phyloP scores from a whole-genome alignment of 1,284 basidiomycete species.

The Apiotrichum gamsii region DNA sequence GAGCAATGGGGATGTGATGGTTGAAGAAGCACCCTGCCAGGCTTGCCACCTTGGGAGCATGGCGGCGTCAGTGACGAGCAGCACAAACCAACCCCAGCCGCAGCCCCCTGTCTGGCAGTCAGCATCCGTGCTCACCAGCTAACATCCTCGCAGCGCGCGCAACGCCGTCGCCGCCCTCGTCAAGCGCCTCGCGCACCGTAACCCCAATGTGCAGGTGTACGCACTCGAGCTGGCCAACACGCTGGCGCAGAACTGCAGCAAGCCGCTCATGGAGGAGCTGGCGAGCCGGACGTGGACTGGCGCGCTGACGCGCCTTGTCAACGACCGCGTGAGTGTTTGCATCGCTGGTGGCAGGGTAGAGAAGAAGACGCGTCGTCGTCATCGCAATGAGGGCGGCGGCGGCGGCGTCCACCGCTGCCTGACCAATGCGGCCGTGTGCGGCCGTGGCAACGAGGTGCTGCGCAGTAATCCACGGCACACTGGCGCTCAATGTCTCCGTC shows the following conservation, averaged over 20 bases:
- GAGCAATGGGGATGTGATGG: neutral
- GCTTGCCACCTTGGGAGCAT: neutral
- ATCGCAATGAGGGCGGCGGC: too few species aligned
- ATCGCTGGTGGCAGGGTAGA: too few species aligned
- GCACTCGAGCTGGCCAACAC: conserved; percentile 78
- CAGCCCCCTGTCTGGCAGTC: neutral
- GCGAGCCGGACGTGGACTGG: conserved; percentile 85
- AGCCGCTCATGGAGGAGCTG: conserved; percentile 77
- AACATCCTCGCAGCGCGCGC: conserved; percentile 59
- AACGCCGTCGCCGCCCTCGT: conserved; percentile 77
- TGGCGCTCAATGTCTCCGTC: too few species aligned
- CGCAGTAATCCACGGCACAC: too few species aligned
- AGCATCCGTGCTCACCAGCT: neutral
- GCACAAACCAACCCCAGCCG: neutral
- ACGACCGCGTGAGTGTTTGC: conserved; percentile 76
- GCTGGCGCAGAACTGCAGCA: conserved; percentile 83
- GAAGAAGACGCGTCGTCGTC: too few species aligned
- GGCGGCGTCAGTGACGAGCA: neutral
- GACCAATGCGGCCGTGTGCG: too few species aligned
- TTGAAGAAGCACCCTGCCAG: too few species aligned
- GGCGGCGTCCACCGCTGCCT: too few species aligned
- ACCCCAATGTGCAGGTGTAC: conserved; percentile 94
- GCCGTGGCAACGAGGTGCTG: too few species aligned
- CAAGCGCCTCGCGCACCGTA: conserved; percentile 87
- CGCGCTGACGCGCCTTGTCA: conserved; percentile 74